These are phyloP conservation scores for Talaromyces islandicus DNA, from an alignment of 2,329 filamentous ascomycete species.

Conservation along the genomic window DNA sequence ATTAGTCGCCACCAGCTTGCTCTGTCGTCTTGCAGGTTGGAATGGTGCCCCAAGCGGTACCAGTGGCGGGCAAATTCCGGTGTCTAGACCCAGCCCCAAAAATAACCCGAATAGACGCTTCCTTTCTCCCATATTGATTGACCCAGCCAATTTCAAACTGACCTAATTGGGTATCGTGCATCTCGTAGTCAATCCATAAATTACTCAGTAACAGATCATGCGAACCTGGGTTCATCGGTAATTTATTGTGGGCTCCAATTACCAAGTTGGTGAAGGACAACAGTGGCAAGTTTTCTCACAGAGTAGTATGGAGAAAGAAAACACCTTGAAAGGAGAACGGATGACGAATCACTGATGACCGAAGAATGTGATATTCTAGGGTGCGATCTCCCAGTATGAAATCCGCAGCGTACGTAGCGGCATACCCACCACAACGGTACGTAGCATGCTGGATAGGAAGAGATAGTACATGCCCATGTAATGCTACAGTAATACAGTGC, in stretches of 20 bases:
- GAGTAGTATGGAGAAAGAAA: not conserved
- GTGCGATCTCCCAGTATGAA: not conserved
- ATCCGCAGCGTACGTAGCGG: not conserved
- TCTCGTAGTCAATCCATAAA: conserved; percentile 3
- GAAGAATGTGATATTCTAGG: not conserved
- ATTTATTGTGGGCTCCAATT: not conserved
- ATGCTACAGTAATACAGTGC: too few relatives aligned
- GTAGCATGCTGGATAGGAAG: not conserved
- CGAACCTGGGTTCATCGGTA: not conserved
- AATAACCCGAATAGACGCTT: not conserved
- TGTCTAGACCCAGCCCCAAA: not conserved
- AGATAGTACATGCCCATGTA: conserved; percentile 5
- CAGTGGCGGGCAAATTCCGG: not conserved
- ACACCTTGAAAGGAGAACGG: not conserved
- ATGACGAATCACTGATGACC: not conserved
- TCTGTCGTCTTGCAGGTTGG: conserved; percentile 1
- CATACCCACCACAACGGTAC: not conserved
- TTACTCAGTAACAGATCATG: not conserved
- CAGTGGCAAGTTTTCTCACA: not conserved
- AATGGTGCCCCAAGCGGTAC: not conserved
- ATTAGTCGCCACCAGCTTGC: not conserved
- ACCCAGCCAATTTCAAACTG: not conserved
- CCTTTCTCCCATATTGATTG: not conserved
- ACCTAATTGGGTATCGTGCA: not conserved
- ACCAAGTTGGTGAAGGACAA: not conserved